Percentiles rank a stretch among this genome's conserved stretches.
Evolutionary conservation across 2,329 filamentous ascomycete species (phyloP).

Genomic region (Trichoderma sp.): DNA sequence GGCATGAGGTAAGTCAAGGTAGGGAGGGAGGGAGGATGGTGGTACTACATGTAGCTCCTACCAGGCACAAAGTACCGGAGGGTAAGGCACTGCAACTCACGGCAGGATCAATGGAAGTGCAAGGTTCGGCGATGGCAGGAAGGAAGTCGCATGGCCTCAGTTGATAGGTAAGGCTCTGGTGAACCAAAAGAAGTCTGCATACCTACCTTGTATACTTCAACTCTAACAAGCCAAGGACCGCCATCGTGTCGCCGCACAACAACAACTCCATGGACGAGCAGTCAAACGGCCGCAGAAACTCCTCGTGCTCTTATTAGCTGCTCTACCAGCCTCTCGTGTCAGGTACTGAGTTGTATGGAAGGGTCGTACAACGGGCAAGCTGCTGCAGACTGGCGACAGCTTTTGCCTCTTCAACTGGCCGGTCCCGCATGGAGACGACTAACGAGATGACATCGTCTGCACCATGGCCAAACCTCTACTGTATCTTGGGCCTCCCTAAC

Average conservation of each 20-base stretch:
- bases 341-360: background rate
- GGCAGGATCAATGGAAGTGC: too few species aligned
- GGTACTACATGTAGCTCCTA: too few species aligned
- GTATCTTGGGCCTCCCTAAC: background rate
- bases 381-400: slow-evolving; percentile 21
- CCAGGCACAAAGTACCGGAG: too few species aligned
- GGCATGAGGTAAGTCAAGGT: too few species aligned
- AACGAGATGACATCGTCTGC: slow-evolving; percentile 15
- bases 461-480: slow-evolving; percentile 18
- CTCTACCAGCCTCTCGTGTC: background rate
- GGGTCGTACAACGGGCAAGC: background rate
- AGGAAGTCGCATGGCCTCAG: too few species aligned
- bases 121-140: too few species aligned
- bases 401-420: slow-evolving; percentile 14
- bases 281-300: too few species aligned
- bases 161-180: background rate
- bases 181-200: background rate
- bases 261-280: background rate
- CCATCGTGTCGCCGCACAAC: too few species aligned
- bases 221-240: too few species aligned
- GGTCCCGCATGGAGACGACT: slow-evolving; percentile 2
- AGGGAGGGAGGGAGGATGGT: too few species aligned
- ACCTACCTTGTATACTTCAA: too few species aligned
- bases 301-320: background rate
- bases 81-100: too few species aligned